Evolutionary conservation across 805 yeast species (phyloP), one percentile per base, ranked within the genome.

Genomic region (Lipomyces mesembrius): DNA sequence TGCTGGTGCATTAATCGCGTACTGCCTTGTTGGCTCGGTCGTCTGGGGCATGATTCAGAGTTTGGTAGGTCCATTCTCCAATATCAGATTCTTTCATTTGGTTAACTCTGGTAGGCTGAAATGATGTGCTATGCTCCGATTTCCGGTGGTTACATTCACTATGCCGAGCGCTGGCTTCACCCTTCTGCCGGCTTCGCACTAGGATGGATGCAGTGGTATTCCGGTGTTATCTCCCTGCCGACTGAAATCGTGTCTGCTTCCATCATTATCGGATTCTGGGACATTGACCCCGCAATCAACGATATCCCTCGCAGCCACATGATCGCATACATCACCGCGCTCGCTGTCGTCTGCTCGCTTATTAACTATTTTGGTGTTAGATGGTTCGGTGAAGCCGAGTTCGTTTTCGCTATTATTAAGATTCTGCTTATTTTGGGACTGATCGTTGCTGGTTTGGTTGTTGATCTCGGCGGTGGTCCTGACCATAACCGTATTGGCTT

Each of bases 401-500:
- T 83, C 73, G 82, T 88, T 87, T 79, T 89, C 63, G 86, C 90
- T 2, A 76, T 85, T 35, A 78, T 89, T 72, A 90, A 90, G 78
- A 87, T 90, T 43, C 56, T 87, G 52, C 86, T 90, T 6, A 84
- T 87, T 79, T 70, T 87, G 54, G 92, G 89, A n/a, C 80, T 90
- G 59, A 88, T 90, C 65, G 67, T 90, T 17, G 76, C 88, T 61
- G 79, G 89, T 62, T 82, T 89, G 70, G 79, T 87, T 65, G 84
- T 90, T 67, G 88, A 89, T 79, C 71, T 73, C 25, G 96, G 96
- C 67, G 96, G 95, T 63, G 90, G 87, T 35, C 93, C 94, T 70
- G 82, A 82, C 55, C 88, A 87, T 73, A 92, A 89, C 72, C 83
- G 94, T 77, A 78, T 85, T 43, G 94, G 93, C 1, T 89, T 88